Evolutionary conservation across 306 rosid genomes (phyloP).

Genomic region (Sphenostylis stenocarpa): DNA sequence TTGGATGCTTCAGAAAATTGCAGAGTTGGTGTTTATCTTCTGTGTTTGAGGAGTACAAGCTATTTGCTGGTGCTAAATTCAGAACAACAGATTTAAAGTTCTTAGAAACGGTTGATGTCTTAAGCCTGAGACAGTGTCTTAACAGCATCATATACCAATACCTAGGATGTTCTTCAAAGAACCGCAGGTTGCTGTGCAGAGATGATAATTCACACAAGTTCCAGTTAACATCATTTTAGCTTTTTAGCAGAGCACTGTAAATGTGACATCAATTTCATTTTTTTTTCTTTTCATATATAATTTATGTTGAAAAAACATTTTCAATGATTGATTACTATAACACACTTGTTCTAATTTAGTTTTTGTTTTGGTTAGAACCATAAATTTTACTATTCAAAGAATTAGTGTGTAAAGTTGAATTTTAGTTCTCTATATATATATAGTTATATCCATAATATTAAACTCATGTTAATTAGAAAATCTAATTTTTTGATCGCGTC

Average conservation of each 20-base stretch:
- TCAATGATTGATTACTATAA: too few species aligned
- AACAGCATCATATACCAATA: slow-evolving; percentile 76
- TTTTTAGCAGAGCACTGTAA: neutral
- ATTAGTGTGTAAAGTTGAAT: neutral
- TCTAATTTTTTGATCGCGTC: neutral
- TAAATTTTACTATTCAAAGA: neutral
- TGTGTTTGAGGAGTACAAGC: slow-evolving; percentile 69
- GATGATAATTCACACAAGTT: slow-evolving; percentile 61
- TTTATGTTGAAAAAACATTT: too few species aligned
- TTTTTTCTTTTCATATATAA: too few species aligned
- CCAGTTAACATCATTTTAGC: slow-evolving; percentile 45
- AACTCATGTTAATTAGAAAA: neutral
- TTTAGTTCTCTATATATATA: too few species aligned
- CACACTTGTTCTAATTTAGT: too few species aligned
- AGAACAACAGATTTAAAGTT: slow-evolving; percentile 64
- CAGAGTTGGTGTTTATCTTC: slow-evolving; percentile 80
- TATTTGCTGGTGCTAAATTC: slow-evolving; percentile 66
- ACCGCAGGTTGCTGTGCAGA: slow-evolving; percentile 55
- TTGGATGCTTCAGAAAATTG: slow-evolving; percentile 77
- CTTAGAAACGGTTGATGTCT: slow-evolving; percentile 50
- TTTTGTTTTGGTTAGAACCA: too few species aligned
- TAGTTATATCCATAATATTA: neutral
- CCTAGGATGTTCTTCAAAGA: slow-evolving; percentile 69
- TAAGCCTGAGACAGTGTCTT: slow-evolving; percentile 63
- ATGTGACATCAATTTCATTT: too few species aligned